Conservation (phyloP, 257 asterid genomes). For the Nicotiana otophora region DNA sequence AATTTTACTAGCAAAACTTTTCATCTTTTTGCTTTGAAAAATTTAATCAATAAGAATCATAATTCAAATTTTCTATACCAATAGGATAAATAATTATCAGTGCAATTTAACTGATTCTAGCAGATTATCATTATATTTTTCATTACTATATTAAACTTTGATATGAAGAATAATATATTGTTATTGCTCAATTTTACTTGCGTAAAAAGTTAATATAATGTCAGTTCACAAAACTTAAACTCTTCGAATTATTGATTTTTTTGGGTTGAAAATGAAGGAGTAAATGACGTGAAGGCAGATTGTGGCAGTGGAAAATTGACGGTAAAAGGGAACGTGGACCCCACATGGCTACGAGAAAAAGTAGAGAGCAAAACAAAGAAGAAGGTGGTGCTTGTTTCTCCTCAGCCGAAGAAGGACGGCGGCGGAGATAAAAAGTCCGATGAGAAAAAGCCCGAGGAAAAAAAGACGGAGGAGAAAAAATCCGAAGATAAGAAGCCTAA, state of each 20-base stretch:
- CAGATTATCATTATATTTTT: no score
- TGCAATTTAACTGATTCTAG: no score
- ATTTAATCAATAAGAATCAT: no score
- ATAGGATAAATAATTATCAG: no score
- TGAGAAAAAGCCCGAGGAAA: slow-evolving; percentile 48
- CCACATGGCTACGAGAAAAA: slow-evolving; percentile 59
- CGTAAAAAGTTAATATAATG: no score
- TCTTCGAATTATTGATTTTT: no score
- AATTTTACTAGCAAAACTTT: not conserved
- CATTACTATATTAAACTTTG: no score
- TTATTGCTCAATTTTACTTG: no score
- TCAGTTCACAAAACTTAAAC: no score
- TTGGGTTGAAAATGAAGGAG: slow-evolving; percentile 39
- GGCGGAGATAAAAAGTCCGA: slow-evolving; percentile 44
- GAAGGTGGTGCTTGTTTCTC: slow-evolving; percentile 77
- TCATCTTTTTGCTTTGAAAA: not conserved
- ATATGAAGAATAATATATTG: no score
- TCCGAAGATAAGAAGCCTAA: slow-evolving; percentile 45
- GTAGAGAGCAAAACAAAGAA: slow-evolving; percentile 69
- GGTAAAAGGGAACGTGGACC: slow-evolving; percentile 82
- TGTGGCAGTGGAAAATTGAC: slow-evolving; percentile 58
- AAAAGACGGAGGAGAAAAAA: slow-evolving; percentile 43
- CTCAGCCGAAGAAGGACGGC: slow-evolving; percentile 53
- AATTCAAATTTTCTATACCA: no score
- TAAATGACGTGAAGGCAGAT: slow-evolving; percentile 74